Evolutionary conservation across 495 filamentous ascomycete species (phyloP), one percentile per base, ranked within the genome.

Genomic region (Terfezia boudieri): DNA sequence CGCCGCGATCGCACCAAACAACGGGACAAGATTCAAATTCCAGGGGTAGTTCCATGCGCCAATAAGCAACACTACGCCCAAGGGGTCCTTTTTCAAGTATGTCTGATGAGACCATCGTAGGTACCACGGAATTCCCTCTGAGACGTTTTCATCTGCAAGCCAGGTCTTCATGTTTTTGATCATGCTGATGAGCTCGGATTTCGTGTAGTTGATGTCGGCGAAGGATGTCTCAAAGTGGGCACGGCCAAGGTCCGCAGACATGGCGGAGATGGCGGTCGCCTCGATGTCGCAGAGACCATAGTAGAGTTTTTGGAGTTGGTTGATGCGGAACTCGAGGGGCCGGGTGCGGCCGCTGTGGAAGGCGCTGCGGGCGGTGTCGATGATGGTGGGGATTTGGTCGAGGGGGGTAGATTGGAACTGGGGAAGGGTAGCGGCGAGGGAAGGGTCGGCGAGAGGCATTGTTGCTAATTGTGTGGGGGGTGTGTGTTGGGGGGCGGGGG

Each of bases 21-120:
- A 64, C 11, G 90, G 88, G 8, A 77, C 75, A 23, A 96, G 60
- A 26, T 78, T 75, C 16, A 95, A 71, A 63, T 87, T 82, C 61
- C 93, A 68, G 46, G 90, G 90, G 68, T 83, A 94, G 72, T 98
- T 96, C 72, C 83, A 96, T 48, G 86, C 75, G 50, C 89, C 90
- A 64, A 98, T 89, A 58, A 95, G 78, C 59, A 96, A 69, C 0
- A 87, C 78, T 37, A 75, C 66, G 43, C 90, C 90, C 48, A 96
- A 63, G 11, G 90, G 90, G 60, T 96, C 90, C 71, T 94, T 95
- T 49, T 81, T 81, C 64, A 75, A 80, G 22, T 87, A 84, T 49
- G 69, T 79, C 70, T 87, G 71, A 32, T 80, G 56, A 58, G 73
- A 72, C 65, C 78, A 20, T 8, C 41, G 41, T 14, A 46, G 86